Base-by-base conservation (phyloP, 2,329 filamentous ascomycete species). In the Aureobasidium vineae region DNA sequence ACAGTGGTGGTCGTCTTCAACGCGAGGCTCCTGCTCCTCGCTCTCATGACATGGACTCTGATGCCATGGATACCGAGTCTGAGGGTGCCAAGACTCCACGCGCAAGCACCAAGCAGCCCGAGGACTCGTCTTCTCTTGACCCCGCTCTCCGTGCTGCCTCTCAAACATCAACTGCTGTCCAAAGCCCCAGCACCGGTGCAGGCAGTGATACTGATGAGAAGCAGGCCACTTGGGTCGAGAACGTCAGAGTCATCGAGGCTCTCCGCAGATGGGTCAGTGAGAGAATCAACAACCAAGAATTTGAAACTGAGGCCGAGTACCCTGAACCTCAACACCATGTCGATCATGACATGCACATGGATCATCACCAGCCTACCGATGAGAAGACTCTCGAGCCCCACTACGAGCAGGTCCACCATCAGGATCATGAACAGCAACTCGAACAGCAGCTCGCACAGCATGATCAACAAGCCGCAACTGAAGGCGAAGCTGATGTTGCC, bases 161-260 rank as follows among this genome's bases (percentile, higher is more conserved):
- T 45, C 64, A 60, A 26, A 60, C 52, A n/a, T 66, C 66, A 2
- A 64, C 66, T 36, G 66, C 66, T 31, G 72, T 71, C 53, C 70
- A 68, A 47, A 67, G 68, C 47, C 65, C 72, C n/a, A 71, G 71
- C 5, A 72, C 73, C 21, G 70, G 68, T 50, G 65, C 70, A 21
- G 56, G 68, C 19, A 70, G 69, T 57, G 68, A 71, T 53, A 80
- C 82, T 45, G 81, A 83, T 68, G 77, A 77, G 70, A 74, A 73
- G 28, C 83, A 85, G 68, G 81, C 84, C 69, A 76, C 76, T 5
- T 88, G 86, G 86, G 83, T 88, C 11, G 84, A 87, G 73, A 87
- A 87, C 75, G 85, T 87, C 65, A 84, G 86, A n/a, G 80, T 86
- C 11, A 84, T 88, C 36, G 86, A 88, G 76, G 80, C 81, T 60